phyloP scores from a whole-genome alignment of 23 red algal genomes.

The Gracilaria caudata region DNA sequence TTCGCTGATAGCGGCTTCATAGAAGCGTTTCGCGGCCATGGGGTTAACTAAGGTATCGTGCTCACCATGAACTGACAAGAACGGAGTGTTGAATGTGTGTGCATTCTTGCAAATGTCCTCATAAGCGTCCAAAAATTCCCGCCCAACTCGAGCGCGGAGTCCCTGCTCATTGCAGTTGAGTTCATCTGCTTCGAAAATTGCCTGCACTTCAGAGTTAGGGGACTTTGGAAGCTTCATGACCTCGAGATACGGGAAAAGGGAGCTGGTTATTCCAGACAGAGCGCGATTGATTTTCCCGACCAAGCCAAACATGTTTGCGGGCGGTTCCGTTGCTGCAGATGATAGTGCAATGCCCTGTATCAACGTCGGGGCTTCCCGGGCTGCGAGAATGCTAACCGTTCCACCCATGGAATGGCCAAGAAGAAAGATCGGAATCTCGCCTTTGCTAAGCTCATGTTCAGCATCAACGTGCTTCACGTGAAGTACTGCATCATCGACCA shows the following conservation, averaged over 20 bases:
- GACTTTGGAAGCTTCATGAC: constrained; percentile 63
- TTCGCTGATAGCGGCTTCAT: constrained; percentile 27
- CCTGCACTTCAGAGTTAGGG: constrained; percentile 61
- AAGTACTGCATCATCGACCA: constrained; percentile 43
- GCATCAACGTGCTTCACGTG: constrained; percentile 40
- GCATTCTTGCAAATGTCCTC: constrained; percentile 27
- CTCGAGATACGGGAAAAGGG: constrained; percentile 55
- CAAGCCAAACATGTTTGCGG: constrained; percentile 76
- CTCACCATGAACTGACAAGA: constrained; percentile 73
- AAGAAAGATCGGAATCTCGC: constrained; percentile 67
- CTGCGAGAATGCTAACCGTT: constrained; percentile 54
- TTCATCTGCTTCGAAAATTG: constrained; percentile 69
- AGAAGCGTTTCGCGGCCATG: constrained; percentile 53
- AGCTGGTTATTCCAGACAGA: constrained; percentile 52
- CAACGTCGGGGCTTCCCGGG: constrained; percentile 11
- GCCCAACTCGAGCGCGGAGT: constrained; percentile 73
- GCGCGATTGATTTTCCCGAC: constrained; percentile 68
- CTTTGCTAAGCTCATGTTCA: constrained; percentile 19
- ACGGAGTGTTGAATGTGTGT: constrained; percentile 17
- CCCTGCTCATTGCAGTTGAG: constrained; percentile 56
- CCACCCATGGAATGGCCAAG: constrained; percentile 91
- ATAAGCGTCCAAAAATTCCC: constrained; percentile 75
- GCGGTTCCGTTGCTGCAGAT: constrained; percentile 71
- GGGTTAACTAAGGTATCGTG: constrained; percentile 86
- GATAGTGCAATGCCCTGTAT: constrained; percentile 66